These are phyloP conservation scores for Elymus sibiricus DNA, from an alignment of 176 grass and related monocot species.

Conservation along the genomic window DNA sequence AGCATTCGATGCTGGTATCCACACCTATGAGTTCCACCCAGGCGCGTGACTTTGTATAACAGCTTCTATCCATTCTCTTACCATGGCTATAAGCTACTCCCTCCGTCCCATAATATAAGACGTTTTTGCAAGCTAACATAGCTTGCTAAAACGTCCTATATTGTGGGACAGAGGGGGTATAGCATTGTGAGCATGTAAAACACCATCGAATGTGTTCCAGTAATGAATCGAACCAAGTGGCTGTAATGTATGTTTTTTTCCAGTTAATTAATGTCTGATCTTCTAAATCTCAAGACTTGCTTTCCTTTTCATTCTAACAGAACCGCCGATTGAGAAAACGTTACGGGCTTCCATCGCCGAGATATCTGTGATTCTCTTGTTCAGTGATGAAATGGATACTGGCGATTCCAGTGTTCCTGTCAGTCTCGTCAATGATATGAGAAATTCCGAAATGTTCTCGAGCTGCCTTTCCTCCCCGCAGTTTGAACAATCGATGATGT, in stretches of 20 bases:
- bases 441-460: slow-evolving; percentile 53
- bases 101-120: too few species aligned
- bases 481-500: slow-evolving; percentile 47
- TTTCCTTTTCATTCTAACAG: slow-evolving; percentile 57
- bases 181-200: slow-evolving; percentile 13
- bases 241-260: neutral
- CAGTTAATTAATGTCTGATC: neutral
- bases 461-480: slow-evolving; percentile 70
- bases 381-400: slow-evolving; percentile 42
- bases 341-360: slow-evolving; percentile 59
- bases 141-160: too few species aligned
- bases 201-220: neutral
- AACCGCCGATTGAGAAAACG: slow-evolving; percentile 68
- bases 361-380: slow-evolving; percentile 77
- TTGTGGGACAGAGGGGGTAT: too few species aligned
- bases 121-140: too few species aligned
- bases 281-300: slow-evolving; percentile 24
- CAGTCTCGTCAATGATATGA: slow-evolving; percentile 34
- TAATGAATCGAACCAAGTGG: neutral
- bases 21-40: neutral
- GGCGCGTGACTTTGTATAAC: neutral
- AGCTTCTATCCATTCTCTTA: slow-evolving; percentile 14
- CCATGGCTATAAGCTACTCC: neutral
- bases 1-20: neutral
- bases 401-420: slow-evolving; percentile 21